Evolutionary conservation across 441 rosid genomes (phyloP).

Genomic region (Aquilaria agallochum): DNA sequence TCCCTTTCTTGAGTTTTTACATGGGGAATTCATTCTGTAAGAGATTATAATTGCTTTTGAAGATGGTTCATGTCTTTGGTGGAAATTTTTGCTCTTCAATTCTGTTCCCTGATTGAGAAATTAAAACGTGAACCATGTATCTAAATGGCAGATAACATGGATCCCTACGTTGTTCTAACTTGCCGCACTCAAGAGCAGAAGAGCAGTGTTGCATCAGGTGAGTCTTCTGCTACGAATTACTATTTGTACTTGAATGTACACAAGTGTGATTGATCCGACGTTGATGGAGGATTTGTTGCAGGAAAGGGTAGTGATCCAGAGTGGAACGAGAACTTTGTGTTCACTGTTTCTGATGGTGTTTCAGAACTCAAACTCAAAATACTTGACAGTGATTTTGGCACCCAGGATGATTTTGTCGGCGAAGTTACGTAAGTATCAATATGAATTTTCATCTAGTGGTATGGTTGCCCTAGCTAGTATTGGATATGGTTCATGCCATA

Average conservation of each 20-base stretch:
- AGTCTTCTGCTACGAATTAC: slow-evolving; percentile 13
- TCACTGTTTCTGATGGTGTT: slow-evolving; percentile 45
- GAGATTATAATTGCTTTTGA: no score
- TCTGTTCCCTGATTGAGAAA: no score
- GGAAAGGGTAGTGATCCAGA: slow-evolving; percentile 57
- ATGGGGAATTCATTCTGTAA: no score
- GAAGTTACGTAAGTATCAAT: slow-evolving; percentile 46
- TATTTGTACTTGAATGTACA: no score
- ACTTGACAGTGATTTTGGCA: slow-evolving; percentile 47
- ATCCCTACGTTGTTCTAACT: slow-evolving; percentile 57
- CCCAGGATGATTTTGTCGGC: slow-evolving; percentile 57
- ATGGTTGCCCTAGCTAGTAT: no score
- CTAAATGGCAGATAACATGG: slow-evolving; percentile 41
- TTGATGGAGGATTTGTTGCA: slow-evolving; percentile 17
- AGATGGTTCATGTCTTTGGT: no score
- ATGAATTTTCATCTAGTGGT: neutral
- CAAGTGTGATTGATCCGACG: no score
- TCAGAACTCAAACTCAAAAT: slow-evolving; percentile 46
- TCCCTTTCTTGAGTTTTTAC: no score
- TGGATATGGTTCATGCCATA: no score
- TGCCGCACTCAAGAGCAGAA: slow-evolving; percentile 75
- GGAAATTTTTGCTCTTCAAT: no score
- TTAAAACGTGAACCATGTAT: neutral
- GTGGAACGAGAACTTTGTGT: slow-evolving; percentile 83
- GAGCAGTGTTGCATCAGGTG: slow-evolving; percentile 70